Base-by-base conservation (phyloP, 345 rosid species). In the Arabis hirsuta region DNA sequence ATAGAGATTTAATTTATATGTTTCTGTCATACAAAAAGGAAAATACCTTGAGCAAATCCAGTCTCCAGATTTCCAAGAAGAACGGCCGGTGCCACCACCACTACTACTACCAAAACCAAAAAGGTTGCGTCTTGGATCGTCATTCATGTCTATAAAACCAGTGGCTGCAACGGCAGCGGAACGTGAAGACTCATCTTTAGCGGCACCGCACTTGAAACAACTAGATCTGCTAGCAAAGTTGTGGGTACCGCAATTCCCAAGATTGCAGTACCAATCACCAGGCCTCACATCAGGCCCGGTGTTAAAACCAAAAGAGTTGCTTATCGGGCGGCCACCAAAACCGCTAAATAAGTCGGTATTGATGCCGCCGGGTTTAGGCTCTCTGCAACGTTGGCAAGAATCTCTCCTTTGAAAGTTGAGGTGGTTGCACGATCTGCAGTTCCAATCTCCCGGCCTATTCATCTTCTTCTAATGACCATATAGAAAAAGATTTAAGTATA, bases 371-470 rank as follows among this genome's bases (percentile, higher is more conserved):
- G 72, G 47, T 57, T 77, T 78, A 0, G 83, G 81, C 46, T 82
- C 88, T 34, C 86, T 64, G 24, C 98, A 93, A 9, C 96, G 87
- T 69, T 87, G 98, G 84, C 98, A 93, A 0, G 89, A 80, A 36
- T 87, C 96, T 42, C 97, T 79, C 50, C 96, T 77, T 42, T 90
- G 97, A 81, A 93, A 90, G 82, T 93, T 93, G 59, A 90, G 78
- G 83, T 89, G 87, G 74, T 77, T 84, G 84, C 98, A 93, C 34
- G 87, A 81, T 76, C 87, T 77, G 80, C 98, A 93, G 80, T 87
- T 90, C 98, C 98, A 93, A 55, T 90, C 98, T 53, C 98, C 97
- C 7, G 96, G 92, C 74, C 98, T 84, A 77, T 76, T 93, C 97
- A 90, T 88, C 65, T 81, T 86, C 75, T 55, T 73, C 69, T 53